Evolutionary conservation across 768 basidiomycete species (phyloP).

Genomic region (Grammothele lineata): DNA sequence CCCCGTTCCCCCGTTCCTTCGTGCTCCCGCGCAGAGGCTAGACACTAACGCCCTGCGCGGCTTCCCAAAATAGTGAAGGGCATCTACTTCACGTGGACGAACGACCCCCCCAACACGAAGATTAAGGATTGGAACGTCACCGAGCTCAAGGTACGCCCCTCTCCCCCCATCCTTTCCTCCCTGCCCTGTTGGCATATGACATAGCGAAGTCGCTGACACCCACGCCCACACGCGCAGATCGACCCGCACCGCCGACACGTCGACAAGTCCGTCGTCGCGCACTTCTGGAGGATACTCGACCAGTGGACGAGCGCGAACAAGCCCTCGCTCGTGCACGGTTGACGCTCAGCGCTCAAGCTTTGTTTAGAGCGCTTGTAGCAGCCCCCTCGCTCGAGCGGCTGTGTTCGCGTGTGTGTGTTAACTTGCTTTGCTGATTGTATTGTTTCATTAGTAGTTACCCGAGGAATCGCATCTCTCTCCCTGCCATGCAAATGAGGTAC

Average conservation of each 20-base stretch:
- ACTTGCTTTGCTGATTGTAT: neutral
- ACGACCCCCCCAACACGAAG: slow-evolving; percentile 83
- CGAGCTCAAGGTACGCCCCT: slow-evolving; percentile 72
- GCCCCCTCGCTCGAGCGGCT: neutral
- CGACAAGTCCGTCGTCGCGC: slow-evolving; percentile 91
- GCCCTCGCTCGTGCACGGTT: slow-evolving; percentile 61
- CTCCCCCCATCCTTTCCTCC: neutral
- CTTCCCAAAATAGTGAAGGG: slow-evolving; percentile 94
- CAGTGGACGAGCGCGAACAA: slow-evolving; percentile 80
- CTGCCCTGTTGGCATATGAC: neutral
- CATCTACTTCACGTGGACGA: slow-evolving; percentile 91
- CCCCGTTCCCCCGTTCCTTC: too few species aligned
- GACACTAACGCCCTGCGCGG: neutral
- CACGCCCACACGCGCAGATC: slow-evolving; percentile 54
- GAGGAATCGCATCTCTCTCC: neutral
- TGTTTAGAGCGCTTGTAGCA: neutral
- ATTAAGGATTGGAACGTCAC: slow-evolving; percentile 98
- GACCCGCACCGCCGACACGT: slow-evolving; percentile 87
- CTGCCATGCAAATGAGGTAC: too few species aligned
- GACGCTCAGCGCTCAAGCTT: slow-evolving; percentile 5
- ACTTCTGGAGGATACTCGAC: slow-evolving; percentile 93
- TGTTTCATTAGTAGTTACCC: neutral
- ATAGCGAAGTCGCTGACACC: too few species aligned
- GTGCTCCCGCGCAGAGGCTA: neutral
- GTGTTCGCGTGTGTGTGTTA: neutral